These are phyloP conservation scores for Amanita brunnescens DNA, from an alignment of 768 basidiomycete genomes.

Conservation along the genomic window DNA sequence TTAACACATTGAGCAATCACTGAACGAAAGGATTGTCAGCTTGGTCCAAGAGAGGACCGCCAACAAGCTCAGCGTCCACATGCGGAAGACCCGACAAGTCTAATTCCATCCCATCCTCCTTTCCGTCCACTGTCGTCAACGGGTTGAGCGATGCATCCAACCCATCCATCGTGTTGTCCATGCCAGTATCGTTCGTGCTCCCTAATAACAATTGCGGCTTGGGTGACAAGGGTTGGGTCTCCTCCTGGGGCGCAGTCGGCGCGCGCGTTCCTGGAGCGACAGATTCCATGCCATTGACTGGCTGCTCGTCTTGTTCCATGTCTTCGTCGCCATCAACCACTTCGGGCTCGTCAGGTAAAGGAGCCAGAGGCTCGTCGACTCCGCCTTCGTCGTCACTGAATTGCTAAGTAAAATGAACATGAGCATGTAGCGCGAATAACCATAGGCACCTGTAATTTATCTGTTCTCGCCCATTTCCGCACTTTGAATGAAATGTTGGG, in stretches of 20 bases:
- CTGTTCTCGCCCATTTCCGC: constrained; percentile 74
- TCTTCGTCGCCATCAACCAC: constrained; percentile 70
- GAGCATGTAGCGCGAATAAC: not conserved
- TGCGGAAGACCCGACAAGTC: constrained; percentile 60
- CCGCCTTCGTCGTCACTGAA: constrained; percentile 84
- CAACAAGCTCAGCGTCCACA: constrained; percentile 47
- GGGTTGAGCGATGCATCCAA: constrained; percentile 52
- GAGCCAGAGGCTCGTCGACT: constrained; percentile 71
- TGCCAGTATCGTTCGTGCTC: constrained; percentile 37
- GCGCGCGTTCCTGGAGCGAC: constrained; percentile 12
- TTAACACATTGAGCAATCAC: not conserved
- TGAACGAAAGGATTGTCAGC: constrained; percentile 51
- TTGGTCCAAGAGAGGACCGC: constrained; percentile 51
- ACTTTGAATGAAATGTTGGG: constrained; percentile 56
- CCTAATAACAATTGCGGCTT: constrained; percentile 52
- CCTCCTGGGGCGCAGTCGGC: constrained; percentile 31
- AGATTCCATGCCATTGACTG: constrained; percentile 26
- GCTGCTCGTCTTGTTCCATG: constrained; percentile 58
- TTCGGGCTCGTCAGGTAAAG: constrained; percentile 71
- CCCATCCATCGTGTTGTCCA: constrained; percentile 28
- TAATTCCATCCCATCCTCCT: constrained; percentile 36
- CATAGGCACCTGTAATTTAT: constrained; percentile 55
- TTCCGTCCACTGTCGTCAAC: constrained; percentile 28
- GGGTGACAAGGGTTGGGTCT: constrained; percentile 53
- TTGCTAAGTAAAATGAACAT: constrained; percentile 41